These are phyloP conservation scores for Aurinia saxatilis DNA, from an alignment of 345 rosid genomes.

Conservation along the genomic window DNA sequence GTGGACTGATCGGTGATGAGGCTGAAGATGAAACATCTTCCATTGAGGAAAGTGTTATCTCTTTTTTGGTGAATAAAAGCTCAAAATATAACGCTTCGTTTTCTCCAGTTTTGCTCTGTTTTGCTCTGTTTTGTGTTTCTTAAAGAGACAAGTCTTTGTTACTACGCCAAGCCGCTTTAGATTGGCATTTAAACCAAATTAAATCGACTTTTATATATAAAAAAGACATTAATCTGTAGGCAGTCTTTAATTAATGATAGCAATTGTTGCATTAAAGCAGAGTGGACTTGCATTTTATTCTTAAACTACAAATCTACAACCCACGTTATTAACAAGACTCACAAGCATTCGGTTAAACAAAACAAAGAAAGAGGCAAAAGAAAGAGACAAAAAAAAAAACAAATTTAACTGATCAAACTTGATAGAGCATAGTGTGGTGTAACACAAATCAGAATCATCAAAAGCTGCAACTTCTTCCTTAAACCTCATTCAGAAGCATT, in stretches of 20 bases:
- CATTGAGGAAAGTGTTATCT: neutral
- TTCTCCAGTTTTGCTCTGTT: neutral
- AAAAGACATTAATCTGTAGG: too few species aligned
- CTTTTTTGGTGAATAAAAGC: neutral
- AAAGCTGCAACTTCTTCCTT: constrained; percentile 29
- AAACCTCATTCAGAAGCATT: constrained; percentile 57
- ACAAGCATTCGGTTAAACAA: neutral
- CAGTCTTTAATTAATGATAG: too few species aligned
- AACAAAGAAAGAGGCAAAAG: neutral
- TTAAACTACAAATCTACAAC: neutral
- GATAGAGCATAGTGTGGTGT: constrained; percentile 1
- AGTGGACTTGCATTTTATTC: constrained; percentile 9
- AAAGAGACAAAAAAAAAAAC: neutral
- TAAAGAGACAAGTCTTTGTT: neutral
- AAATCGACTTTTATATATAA: too few species aligned
- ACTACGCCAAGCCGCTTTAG: neutral
- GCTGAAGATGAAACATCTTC: neutral
- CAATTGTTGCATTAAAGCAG: too few species aligned
- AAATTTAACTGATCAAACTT: neutral
- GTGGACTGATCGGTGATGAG: neutral
- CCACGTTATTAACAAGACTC: constrained; percentile 6
- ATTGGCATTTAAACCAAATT: too few species aligned
- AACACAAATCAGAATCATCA: constrained; percentile 19
- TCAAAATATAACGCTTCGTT: neutral
- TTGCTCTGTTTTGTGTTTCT: neutral